phyloP scores from a whole-genome alignment of 768 basidiomycete genomes.

The Tricholoma sp. region DNA sequence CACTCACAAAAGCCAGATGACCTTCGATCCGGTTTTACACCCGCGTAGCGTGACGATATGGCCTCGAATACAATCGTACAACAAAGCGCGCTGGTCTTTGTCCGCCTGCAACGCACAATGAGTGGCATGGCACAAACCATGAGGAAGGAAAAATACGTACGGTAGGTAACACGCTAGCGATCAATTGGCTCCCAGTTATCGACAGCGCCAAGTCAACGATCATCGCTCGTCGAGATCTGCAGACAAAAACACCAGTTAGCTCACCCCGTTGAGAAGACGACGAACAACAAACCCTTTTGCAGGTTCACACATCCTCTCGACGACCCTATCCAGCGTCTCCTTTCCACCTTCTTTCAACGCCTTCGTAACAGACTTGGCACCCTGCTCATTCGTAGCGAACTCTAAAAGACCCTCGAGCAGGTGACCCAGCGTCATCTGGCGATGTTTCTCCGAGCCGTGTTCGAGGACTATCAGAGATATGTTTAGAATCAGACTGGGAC shows the following conservation, averaged over 20 bases:
- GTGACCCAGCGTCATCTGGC: slow-evolving; percentile 72
- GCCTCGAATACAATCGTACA: slow-evolving; percentile 83
- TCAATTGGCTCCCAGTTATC: slow-evolving; percentile 79
- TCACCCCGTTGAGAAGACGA: not conserved
- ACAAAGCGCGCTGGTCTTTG: slow-evolving; percentile 75
- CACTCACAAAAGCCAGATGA: slow-evolving; percentile 79
- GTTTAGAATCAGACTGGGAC: not conserved
- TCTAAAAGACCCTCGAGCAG: slow-evolving; percentile 72
- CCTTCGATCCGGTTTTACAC: slow-evolving; percentile 87
- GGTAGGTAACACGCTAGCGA: slow-evolving; percentile 74
- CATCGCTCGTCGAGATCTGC: slow-evolving; percentile 65
- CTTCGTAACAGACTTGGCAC: slow-evolving; percentile 83
- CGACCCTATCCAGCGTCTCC: slow-evolving; percentile 67
- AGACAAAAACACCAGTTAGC: slow-evolving; percentile 4
- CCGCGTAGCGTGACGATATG: slow-evolving; percentile 89
- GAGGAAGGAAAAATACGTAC: slow-evolving; percentile 33
- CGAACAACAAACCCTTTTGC: slow-evolving; percentile 58
- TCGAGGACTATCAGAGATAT: slow-evolving; percentile 56
- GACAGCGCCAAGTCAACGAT: slow-evolving; percentile 84
- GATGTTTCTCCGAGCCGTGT: slow-evolving; percentile 74
- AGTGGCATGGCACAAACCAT: slow-evolving; percentile 1
- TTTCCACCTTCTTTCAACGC: slow-evolving; percentile 81
- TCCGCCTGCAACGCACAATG: slow-evolving; percentile 49
- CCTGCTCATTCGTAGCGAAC: slow-evolving; percentile 79
- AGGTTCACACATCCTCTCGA: slow-evolving; percentile 81